Evolutionary conservation across 176 grass and related monocot genomes (phyloP), one percentile per base, ranked within the genome.

Genomic region (Aegilops bicornis): DNA sequence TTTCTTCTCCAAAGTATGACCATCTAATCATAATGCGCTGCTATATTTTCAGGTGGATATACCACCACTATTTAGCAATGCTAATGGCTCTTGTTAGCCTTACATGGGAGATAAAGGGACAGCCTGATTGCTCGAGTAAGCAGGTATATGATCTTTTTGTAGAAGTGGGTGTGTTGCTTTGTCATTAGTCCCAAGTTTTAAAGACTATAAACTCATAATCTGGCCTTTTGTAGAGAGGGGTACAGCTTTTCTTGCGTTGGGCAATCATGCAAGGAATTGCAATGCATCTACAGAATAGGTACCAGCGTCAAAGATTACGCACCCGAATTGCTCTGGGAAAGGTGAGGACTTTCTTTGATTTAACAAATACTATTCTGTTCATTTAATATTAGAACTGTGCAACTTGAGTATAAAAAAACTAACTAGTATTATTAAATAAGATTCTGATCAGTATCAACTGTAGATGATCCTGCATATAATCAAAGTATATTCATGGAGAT

Each of bases 271-370:
- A 98, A 89, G 97, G 97, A 79, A 85, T 98, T 85, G 86, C 97
- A 73, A 98, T 98, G 97, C 97, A 96, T 90, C 90, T 98, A 76
- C 97, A 98, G 75, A 98, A 98, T 63, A 92, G 97, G 77, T 98
- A 98, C 83, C 97, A 98, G 73, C 93, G 94, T 25, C 97, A 96
- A 93, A 98, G 97, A 91, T 88, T 98, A 73, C 91, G 95, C 66
- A 98, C 97, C 82, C 88, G 97, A 82, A 96, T 98, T 88, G 97
- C 97, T 78, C 85, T 98, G 36, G 97, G 97, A 84, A 98, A 98
- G 93, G 97, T 98, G 88, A 83, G 24, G 48, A 42, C 66, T 48
- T 24, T 12, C 32, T 32, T 42, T 82, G 4, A 80, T 80, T 82
- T 23, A 54, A 82, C 73, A 64, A 79, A 69, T 75, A 19, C n/a